Percentiles rank a stretch among this genome's conserved stretches.
These are phyloP conservation scores for Hyaloraphidium curvatum DNA, from an alignment of 192 early-diverging fungal species.

Conservation along the genomic window DNA sequence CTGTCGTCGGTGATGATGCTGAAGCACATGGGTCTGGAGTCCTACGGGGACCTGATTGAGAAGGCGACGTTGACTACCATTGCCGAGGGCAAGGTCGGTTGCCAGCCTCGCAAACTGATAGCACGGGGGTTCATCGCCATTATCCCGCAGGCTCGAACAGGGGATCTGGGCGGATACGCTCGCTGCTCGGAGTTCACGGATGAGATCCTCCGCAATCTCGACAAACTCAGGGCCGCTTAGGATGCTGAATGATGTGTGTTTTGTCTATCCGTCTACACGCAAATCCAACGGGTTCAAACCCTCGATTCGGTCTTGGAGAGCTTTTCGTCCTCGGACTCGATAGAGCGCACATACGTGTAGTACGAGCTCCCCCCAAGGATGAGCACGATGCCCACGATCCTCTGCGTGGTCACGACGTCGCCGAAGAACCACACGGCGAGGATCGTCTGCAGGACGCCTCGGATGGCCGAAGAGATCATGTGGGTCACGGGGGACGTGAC, in stretches of 20 bases:
- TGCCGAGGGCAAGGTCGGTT: conserved; percentile 58
- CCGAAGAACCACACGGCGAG: conserved; percentile 32
- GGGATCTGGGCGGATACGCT: conserved; percentile 73
- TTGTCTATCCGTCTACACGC: too few relatives aligned
- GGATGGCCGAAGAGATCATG: conserved; percentile 33
- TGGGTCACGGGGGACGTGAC: conserved; percentile 38
- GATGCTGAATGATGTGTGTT: too few relatives aligned
- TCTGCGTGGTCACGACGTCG: background rate
- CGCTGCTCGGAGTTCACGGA: conserved; percentile 71
- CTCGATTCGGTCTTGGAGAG: too few relatives aligned
- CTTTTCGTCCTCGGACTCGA: too few relatives aligned
- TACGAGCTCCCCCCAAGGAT: background rate
- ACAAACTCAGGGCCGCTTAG: too few relatives aligned
- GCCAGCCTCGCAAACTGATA: too few relatives aligned
- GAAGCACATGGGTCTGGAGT: conserved; percentile 76
- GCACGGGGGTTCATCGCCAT: too few relatives aligned
- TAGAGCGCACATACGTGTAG: conserved; percentile 1
- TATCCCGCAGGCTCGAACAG: too few relatives aligned
- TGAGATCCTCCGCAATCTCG: conserved; percentile 77
- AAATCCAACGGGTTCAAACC: too few relatives aligned
- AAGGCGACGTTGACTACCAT: conserved; percentile 81
- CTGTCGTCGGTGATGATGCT: conserved; percentile 97
- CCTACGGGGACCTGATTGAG: conserved; percentile 69
- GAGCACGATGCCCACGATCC: background rate
- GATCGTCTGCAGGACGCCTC: too few relatives aligned